Percentiles rank a stretch among this genome's conserved stretches.
Conservation (phyloP, 768 basidiomycete genomes). For the Boletus sp. region DNA sequence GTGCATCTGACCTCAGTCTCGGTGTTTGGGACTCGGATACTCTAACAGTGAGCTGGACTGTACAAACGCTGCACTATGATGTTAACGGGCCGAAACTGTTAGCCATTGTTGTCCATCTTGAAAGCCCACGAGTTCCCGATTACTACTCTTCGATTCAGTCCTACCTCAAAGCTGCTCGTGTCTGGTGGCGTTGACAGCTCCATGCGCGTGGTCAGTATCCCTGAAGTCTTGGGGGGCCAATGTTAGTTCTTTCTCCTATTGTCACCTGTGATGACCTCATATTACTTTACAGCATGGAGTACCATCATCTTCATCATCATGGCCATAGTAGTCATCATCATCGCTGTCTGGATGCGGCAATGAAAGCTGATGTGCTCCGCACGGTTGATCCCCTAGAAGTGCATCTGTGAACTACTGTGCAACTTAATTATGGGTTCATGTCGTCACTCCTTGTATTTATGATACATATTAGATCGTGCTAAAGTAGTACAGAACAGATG, state of each 20-base stretch:
- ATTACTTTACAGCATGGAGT: constrained; percentile 36
- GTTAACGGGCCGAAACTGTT: constrained; percentile 3
- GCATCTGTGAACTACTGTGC: not conserved
- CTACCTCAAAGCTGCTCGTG: constrained; percentile 73
- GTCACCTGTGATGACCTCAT: constrained; percentile 31
- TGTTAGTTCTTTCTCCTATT: constrained; percentile 42
- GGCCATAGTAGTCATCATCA: constrained; percentile 41
- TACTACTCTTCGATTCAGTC: constrained; percentile 87
- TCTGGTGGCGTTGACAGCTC: constrained; percentile 92
- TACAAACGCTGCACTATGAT: not conserved
- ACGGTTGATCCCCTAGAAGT: not conserved
- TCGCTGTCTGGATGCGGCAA: constrained; percentile 42
- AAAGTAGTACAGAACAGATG: constrained; percentile 8
- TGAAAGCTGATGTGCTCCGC: not conserved
- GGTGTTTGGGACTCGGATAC: constrained; percentile 80
- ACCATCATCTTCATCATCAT: constrained; percentile 41
- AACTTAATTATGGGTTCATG: not conserved
- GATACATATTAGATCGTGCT: constrained; percentile 27
- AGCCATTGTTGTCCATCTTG: constrained; percentile 87
- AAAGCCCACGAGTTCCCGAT: constrained; percentile 95
- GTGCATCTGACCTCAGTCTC: constrained; percentile 82
- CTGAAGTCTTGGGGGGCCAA: constrained; percentile 48
- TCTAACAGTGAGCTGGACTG: constrained; percentile 56
- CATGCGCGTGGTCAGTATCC: constrained; percentile 75
- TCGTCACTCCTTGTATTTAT: constrained; percentile 23